phyloP scores from a whole-genome alignment of 78 protist genomes.

The Isochrysis galbana region DNA sequence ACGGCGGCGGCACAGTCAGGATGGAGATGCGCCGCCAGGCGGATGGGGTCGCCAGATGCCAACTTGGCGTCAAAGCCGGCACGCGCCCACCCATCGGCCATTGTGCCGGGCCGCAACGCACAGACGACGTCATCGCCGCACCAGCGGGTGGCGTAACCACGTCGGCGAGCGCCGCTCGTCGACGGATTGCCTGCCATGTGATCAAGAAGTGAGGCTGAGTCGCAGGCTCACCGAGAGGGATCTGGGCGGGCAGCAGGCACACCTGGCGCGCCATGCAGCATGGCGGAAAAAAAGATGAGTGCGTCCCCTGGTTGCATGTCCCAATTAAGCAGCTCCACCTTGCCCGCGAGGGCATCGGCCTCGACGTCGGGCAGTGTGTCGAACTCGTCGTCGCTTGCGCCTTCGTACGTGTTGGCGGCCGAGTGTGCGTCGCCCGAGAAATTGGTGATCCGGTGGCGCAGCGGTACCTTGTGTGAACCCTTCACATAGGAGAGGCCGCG shows the following conservation, averaged over 20 bases:
- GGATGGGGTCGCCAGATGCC: too few species aligned
- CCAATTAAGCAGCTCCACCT: background rate
- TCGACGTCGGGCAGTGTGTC: background rate
- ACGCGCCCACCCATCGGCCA: background rate
- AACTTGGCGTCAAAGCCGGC: background rate
- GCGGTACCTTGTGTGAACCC: background rate
- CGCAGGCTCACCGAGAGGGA: too few species aligned
- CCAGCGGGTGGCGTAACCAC: slow-evolving; percentile 32
- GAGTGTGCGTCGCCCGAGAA: background rate
- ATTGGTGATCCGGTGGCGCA: background rate
- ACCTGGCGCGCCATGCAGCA: slow-evolving; percentile 8
- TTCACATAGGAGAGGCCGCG: background rate
- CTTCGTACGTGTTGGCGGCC: background rate
- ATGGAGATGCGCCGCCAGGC: too few species aligned
- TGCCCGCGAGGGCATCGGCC: background rate
- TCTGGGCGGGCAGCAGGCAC: background rate
- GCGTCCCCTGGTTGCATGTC: background rate
- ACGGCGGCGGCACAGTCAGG: too few species aligned
- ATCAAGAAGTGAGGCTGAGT: too few species aligned
- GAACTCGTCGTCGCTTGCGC: background rate
- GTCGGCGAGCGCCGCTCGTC: background rate
- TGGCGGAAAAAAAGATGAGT: background rate
- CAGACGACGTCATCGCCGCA: background rate
- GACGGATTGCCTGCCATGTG: background rate
- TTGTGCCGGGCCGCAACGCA: background rate